Evolutionary conservation across 441 rosid species (phyloP), one percentile per base, ranked within the genome.

Genomic region (Breynia disticha): DNA sequence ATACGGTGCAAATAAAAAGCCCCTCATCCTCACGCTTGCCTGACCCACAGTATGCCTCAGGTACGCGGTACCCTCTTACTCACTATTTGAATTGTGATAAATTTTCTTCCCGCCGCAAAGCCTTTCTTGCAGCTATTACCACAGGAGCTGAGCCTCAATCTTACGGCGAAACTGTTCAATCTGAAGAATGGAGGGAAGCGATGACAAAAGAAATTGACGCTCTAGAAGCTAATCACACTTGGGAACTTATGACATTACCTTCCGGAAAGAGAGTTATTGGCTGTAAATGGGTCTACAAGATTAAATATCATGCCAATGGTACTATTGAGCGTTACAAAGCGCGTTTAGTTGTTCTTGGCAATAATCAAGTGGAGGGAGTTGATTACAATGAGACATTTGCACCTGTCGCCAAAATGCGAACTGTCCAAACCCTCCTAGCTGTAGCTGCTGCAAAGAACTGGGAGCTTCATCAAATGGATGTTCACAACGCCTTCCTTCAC

Each of bases 171-270:
- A 52, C 49, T 2, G 7, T 16, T 1, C 10, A 16, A 22, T 12
- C 48, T 41, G 5, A 1, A 0, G 3, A 20, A 6, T 55, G 62
- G 57, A 8, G 2, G 8, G 13, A 11, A 1, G 41, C 21, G 3
- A 59, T 65, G 69, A 9, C 42, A 1, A 0, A 21, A 1, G 69
- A 65, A 19, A 10, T 65, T 0, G 0, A n/a, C 1, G 60, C 69
- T 0, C 41, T 60, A 1, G 41, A 65, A 28, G 2, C 15, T 5
- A 65, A 65, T 28, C 1, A 12, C 4, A 48, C 51, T 0, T 59
- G 46, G 65, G 17, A 44, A 1, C 4, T 54, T 0, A 18, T 7
- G 4, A 16, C 5, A 1, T n/a, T 65, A 1, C 61, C 38, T 0
- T 4, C 10, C 2, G 19, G 39, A 0, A 54, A 59, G 22, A 46